Evolutionary conservation across 768 basidiomycete species (phyloP).

Genomic region (Tricholoma matsutake): DNA sequence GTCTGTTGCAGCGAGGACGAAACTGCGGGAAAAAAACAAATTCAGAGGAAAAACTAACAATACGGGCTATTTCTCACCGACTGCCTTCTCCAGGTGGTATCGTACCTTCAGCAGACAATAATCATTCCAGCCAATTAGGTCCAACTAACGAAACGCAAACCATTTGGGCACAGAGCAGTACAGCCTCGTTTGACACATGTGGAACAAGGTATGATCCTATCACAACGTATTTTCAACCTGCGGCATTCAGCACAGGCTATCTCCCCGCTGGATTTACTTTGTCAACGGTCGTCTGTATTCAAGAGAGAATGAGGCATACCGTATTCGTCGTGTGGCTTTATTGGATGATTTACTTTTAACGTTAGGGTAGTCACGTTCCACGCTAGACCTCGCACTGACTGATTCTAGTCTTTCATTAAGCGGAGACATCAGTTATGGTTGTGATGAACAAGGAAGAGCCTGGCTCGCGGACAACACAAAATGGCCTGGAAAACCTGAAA

Average conservation of each 20-base stretch:
- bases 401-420: not conserved
- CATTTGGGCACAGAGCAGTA: slow-evolving; percentile 49
- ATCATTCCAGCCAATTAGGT: not conserved
- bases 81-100: slow-evolving; percentile 56
- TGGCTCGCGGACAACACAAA: not conserved
- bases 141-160: slow-evolving; percentile 24
- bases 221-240: slow-evolving; percentile 40
- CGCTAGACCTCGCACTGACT: not conserved
- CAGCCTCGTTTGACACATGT: slow-evolving; percentile 54
- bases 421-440: not conserved
- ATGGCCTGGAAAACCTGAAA: not conserved
- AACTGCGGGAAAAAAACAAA: slow-evolving; percentile 27
- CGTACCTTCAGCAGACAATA: slow-evolving; percentile 33
- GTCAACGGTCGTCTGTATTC: not conserved
- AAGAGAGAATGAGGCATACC: slow-evolving; percentile 23
- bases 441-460: not conserved
- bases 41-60: not conserved
- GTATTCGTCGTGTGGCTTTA: slow-evolving; percentile 37
- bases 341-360: slow-evolving; percentile 16
- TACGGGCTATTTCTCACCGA: slow-evolving; percentile 31
- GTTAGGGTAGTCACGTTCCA: not conserved
- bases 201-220: slow-evolving; percentile 40
- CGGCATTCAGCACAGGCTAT: slow-evolving; percentile 45
- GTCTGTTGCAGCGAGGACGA: slow-evolving; percentile 51
- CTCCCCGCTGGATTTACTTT: slow-evolving; percentile 29